Evolutionary conservation across 768 basidiomycete genomes (phyloP).

Genomic region (Lanmaoa rubissima): DNA sequence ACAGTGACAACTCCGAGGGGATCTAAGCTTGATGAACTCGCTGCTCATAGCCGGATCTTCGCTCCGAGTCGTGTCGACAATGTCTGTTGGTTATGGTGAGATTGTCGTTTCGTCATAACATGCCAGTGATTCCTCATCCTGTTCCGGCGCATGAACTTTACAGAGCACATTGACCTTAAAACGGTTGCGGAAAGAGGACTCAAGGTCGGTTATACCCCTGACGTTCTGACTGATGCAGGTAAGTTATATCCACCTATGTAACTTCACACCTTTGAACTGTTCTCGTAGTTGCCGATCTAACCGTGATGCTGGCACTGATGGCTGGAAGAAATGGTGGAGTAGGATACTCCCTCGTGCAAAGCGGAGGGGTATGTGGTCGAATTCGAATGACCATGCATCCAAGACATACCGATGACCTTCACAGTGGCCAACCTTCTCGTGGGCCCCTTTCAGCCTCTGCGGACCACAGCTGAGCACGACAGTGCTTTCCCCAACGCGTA

Average conservation of each 20-base stretch:
- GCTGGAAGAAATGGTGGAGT: conserved; percentile 78
- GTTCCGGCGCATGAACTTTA: background rate
- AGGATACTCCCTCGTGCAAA: conserved; percentile 60
- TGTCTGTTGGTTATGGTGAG: conserved; percentile 87
- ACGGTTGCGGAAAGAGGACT: conserved; percentile 61
- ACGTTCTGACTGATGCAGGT: conserved; percentile 92
- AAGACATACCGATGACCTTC: background rate
- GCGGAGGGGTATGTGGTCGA: conserved; percentile 55
- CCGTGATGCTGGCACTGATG: conserved; percentile 92
- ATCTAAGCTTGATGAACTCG: background rate
- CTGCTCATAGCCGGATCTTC: conserved; percentile 59
- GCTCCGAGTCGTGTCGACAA: conserved; percentile 85
- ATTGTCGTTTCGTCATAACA: background rate
- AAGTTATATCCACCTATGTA: conserved; percentile 6
- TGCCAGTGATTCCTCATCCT: background rate
- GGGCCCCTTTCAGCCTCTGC: conserved; percentile 83
- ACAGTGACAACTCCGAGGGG: background rate
- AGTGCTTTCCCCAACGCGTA: conserved; percentile 49
- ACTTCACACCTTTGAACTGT: background rate
- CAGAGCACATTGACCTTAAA: conserved; percentile 79
- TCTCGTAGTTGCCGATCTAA: conserved; percentile 80
- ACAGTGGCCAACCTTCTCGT: conserved; percentile 78
- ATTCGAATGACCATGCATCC: background rate
- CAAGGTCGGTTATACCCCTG: conserved; percentile 87
- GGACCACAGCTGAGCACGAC: conserved; percentile 76